Conservation (phyloP, 2,329 filamentous ascomycete genomes). For the Colletotrichum graminicola region DNA sequence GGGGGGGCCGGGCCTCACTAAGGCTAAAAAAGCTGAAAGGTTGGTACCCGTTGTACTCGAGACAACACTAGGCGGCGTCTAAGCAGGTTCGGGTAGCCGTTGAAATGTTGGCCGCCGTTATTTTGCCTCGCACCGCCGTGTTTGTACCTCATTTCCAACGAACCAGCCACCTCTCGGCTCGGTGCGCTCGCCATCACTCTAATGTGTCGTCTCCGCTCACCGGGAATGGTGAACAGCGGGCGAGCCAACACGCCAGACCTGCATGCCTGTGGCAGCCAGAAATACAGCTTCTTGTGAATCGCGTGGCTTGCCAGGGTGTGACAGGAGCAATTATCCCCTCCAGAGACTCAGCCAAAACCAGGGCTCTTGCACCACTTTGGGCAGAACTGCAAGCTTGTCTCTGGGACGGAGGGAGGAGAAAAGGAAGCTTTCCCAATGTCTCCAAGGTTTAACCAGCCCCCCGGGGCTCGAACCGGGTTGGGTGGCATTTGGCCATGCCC, state of each 20-base stretch:
- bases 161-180: conserved; percentile 40
- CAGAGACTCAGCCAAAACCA: conserved; percentile 20
- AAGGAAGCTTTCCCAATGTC: conserved; percentile 17
- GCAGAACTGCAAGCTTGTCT: conserved; percentile 31
- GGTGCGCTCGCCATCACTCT: conserved; percentile 36
- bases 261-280: background rate
- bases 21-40: conserved; percentile 41
- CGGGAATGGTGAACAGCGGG: conserved; percentile 6
- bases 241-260: background rate
- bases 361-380: conserved; percentile 5
- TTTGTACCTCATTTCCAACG: conserved; percentile 42
- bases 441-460: conserved; percentile 37
- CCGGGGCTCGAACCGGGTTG: conserved; percentile 35
- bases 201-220: conserved; percentile 9
- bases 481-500: conserved; percentile 35
- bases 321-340: background rate
- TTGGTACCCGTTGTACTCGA: conserved; percentile 39
- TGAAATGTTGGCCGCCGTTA: conserved; percentile 40
- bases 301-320: conserved; percentile 19
- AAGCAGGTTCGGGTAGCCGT: conserved; percentile 38
- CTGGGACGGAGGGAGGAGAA: background rate
- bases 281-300: background rate
- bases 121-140: conserved; percentile 22
- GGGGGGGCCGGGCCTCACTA: conserved; percentile 25
- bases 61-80: conserved; percentile 37